Percentiles rank a stretch among this genome's conserved stretches.
These are phyloP conservation scores for Diaporthe sp. DNA, from an alignment of 2,329 filamentous ascomycete genomes.

Conservation along the genomic window DNA sequence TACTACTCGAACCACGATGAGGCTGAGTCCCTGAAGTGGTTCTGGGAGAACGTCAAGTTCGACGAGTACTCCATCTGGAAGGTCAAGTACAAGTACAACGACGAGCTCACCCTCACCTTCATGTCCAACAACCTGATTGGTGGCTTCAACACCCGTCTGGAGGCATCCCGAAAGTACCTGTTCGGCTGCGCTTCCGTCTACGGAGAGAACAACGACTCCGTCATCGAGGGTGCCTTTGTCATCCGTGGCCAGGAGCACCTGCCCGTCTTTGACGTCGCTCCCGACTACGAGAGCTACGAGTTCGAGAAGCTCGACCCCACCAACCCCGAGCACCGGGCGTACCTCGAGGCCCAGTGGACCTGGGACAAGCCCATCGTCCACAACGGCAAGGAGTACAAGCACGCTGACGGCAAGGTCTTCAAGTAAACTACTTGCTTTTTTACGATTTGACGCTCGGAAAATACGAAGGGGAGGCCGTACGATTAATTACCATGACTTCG, in stretches of 20 bases:
- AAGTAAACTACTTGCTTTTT: conserved; percentile 75
- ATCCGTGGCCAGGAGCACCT: conserved; percentile 90
- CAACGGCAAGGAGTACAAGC: conserved; percentile 89
- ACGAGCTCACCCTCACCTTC: conserved; percentile 97
- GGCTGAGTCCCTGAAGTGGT: conserved; percentile 89
- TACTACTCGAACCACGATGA: conserved; percentile 98
- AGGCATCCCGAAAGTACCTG: conserved; percentile 97
- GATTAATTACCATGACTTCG: conserved; percentile 39
- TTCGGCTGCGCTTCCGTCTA: conserved; percentile 94
- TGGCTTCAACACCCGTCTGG: conserved; percentile 97
- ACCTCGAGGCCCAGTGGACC: conserved; percentile 88
- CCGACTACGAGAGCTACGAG: conserved; percentile 95
- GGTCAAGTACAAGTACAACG: conserved; percentile 98
- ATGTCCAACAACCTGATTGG: conserved; percentile 99
- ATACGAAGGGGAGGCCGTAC: conserved; percentile 38
- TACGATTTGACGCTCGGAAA: conserved; percentile 41
- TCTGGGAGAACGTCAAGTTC: conserved; percentile 96
- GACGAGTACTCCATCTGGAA: conserved; percentile 97
- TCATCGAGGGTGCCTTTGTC: conserved; percentile 94
- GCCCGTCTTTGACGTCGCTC: conserved; percentile 95
- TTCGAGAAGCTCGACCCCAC: conserved; percentile 96
- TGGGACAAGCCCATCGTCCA: conserved; percentile 89
- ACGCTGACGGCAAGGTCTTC: conserved; percentile 97
- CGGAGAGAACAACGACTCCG: conserved; percentile 87
- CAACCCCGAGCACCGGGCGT: conserved; percentile 87